Evolutionary conservation across 768 basidiomycete genomes (phyloP), one percentile per base, ranked within the genome.

Genomic region (Cystofilobasidium bisporidii): DNA sequence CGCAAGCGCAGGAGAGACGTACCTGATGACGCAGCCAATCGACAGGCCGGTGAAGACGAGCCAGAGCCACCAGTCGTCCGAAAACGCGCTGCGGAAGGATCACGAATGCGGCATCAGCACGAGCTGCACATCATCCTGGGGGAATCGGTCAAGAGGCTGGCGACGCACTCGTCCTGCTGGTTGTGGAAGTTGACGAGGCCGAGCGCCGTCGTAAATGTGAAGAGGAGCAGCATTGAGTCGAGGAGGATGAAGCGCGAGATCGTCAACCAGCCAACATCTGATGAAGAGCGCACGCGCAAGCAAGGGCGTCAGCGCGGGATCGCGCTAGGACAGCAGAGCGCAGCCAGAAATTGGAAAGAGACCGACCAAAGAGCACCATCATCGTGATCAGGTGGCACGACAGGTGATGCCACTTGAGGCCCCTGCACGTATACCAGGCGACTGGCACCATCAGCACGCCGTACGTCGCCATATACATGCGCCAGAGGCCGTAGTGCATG

Each of bases 191-290:
- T 96, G 58, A 89, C 85, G 60, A 98, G 80, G 76, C 88, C 90
- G 78, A 94, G 93, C 72, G 94, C 88, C 50, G 93, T 93, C 74
- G 89, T 86, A 82, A 97, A 91, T 47, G 96, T 98, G 81, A 99
- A 98, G 82, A 94, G 96, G 40, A 99, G 81, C n/a, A 99, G 80
- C 91, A 99, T 96, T 26, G 96, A 92, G 76, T 99, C 96, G 73
- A 99, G 81, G 43, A 99, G 85, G 78, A 98, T 92, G 77, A 99
- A 99, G 30, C 94, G 86, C 33, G 92, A 94, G 75, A 98, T 99
- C 73, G 86, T 88, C 55, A 98, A 77, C 96, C 93, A 99, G 70
- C 88, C 93, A 69, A 97, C 85, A 78, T 99, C 96, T 96, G 11
- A 56, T 53, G 22, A 24, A 28, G 26, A 33, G 20, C 32, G 22